A percentile compares a stretch with the other conserved stretches of the same genome.
phyloP scores from a whole-genome alignment of 169 alveolate genomes.

The Plasmodium falciparum region DNA sequence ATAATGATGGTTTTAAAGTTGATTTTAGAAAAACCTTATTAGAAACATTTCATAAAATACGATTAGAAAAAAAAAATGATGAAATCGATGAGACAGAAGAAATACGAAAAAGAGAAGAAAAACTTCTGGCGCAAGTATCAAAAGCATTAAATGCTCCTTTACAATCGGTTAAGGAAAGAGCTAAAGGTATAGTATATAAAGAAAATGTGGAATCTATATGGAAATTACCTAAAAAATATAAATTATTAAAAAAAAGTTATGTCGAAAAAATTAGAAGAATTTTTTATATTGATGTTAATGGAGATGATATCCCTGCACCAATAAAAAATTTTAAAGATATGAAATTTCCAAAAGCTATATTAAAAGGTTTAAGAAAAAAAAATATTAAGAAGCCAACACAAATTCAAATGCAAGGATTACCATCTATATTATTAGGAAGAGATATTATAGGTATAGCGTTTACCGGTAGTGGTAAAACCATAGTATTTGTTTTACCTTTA shows the following conservation, averaged over 20 bases:
- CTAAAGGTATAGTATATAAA: slow-evolving; percentile 79
- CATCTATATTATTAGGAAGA: slow-evolving; percentile 91
- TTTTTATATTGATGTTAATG: slow-evolving; percentile 90
- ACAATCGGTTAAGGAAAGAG: slow-evolving; percentile 82
- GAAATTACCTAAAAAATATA: slow-evolving; percentile 84
- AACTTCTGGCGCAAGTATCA: slow-evolving; percentile 72
- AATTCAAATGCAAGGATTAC: slow-evolving; percentile 95
- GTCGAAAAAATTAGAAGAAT: slow-evolving; percentile 79
- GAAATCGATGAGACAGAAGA: slow-evolving; percentile 59
- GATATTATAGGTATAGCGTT: slow-evolving; percentile 95
- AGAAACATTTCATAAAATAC: slow-evolving; percentile 59
- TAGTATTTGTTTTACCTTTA: slow-evolving; percentile 94
- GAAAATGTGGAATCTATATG: slow-evolving; percentile 77
- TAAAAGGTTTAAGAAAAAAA: slow-evolving; percentile 89
- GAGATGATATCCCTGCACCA: slow-evolving; percentile 94
- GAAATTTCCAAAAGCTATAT: slow-evolving; percentile 92
- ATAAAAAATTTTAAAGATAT: slow-evolving; percentile 92
- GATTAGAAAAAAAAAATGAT: slow-evolving; percentile 57
- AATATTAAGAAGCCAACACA: slow-evolving; percentile 94
- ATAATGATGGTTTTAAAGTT: slow-evolving; percentile 8
- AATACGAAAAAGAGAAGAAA: slow-evolving; percentile 68
- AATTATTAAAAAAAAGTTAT: slow-evolving; percentile 68
- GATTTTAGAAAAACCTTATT: slow-evolving; percentile 50
- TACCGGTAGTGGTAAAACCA: slow-evolving; percentile 95
- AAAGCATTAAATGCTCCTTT: slow-evolving; percentile 77